Conservation (phyloP, 2,329 filamentous ascomycete genomes). For the Colletotrichum tanaceti region DNA sequence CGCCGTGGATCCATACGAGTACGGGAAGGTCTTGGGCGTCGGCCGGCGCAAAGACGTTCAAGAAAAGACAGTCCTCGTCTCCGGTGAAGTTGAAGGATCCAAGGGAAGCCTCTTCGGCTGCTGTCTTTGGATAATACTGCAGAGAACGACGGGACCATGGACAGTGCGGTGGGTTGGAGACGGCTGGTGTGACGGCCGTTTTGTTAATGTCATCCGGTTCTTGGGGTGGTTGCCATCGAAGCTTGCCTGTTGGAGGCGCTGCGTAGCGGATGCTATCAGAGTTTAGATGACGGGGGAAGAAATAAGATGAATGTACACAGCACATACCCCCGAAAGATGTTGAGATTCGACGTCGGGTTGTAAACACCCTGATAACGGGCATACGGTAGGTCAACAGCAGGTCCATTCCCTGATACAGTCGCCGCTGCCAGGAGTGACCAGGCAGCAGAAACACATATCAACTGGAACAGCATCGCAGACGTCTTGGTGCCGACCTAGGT, state of each 20-base stretch:
- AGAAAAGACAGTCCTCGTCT: slow-evolving; percentile 10
- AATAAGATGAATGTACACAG: no score
- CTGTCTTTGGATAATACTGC: slow-evolving; percentile 13
- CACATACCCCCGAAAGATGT: slow-evolving; percentile 24
- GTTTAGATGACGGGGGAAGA: not conserved
- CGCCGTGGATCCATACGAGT: slow-evolving; percentile 41
- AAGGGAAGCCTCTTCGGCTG: slow-evolving; percentile 11
- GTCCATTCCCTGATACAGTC: not conserved
- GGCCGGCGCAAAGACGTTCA: not conserved
- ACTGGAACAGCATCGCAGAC: not conserved
- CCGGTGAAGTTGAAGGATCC: not conserved
- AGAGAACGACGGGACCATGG: slow-evolving; percentile 23
- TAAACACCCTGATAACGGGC: slow-evolving; percentile 17
- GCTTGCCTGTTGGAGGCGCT: slow-evolving; percentile 14
- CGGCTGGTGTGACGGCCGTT: not conserved
- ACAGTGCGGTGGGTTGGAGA: slow-evolving; percentile 19
- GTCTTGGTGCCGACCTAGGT: not conserved
- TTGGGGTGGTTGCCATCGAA: slow-evolving; percentile 25
- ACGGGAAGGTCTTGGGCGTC: slow-evolving; percentile 34
- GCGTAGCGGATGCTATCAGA: slow-evolving; percentile 25
- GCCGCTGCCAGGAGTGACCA: not conserved
- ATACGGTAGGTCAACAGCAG: slow-evolving; percentile 18
- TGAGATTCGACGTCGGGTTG: slow-evolving; percentile 25
- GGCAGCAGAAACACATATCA: not conserved
- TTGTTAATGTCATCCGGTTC: slow-evolving; percentile 1